Conservation (phyloP, 1,284 basidiomycete species). For the Mixia osmundae region DNA sequence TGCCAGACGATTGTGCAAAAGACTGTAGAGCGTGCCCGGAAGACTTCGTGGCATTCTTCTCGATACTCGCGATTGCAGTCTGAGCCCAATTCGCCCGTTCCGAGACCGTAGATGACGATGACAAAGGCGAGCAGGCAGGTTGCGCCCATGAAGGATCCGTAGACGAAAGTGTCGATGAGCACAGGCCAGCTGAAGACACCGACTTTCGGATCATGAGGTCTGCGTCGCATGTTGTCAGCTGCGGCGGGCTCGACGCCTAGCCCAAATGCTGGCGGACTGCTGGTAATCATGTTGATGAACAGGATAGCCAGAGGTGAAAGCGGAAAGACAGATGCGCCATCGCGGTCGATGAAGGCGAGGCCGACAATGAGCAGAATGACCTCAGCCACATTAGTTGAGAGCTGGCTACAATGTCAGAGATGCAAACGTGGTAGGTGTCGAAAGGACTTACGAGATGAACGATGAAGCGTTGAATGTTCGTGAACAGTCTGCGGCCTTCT, state of each 20-base stretch:
- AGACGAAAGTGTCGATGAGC: too few relatives aligned
- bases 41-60: slow-evolving; percentile 2
- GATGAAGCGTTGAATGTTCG: slow-evolving; percentile 26
- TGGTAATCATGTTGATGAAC: slow-evolving; percentile 22
- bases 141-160: not conserved
- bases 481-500: slow-evolving; percentile 35
- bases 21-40: too few relatives aligned
- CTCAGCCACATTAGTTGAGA: slow-evolving; percentile 36
- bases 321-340: slow-evolving; percentile 38
- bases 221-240: slow-evolving; percentile 34
- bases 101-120: too few relatives aligned
- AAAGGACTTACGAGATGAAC: slow-evolving; percentile 19
- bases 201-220: slow-evolving; percentile 21
- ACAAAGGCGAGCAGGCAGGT: too few relatives aligned
- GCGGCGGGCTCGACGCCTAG: slow-evolving; percentile 36
- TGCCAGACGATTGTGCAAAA: too few relatives aligned
- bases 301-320: slow-evolving; percentile 41
- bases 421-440: slow-evolving; percentile 4
- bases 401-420: slow-evolving; percentile 21
- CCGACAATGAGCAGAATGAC: slow-evolving; percentile 33
- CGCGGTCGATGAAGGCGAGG: slow-evolving; percentile 37
- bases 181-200: too few relatives aligned
- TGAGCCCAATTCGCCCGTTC: too few relatives aligned
- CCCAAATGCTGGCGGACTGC: slow-evolving; percentile 28
- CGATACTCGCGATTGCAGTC: too few relatives aligned